phyloP scores from a whole-genome alignment of 208 protist species.

The Leishmania amazonensis region DNA sequence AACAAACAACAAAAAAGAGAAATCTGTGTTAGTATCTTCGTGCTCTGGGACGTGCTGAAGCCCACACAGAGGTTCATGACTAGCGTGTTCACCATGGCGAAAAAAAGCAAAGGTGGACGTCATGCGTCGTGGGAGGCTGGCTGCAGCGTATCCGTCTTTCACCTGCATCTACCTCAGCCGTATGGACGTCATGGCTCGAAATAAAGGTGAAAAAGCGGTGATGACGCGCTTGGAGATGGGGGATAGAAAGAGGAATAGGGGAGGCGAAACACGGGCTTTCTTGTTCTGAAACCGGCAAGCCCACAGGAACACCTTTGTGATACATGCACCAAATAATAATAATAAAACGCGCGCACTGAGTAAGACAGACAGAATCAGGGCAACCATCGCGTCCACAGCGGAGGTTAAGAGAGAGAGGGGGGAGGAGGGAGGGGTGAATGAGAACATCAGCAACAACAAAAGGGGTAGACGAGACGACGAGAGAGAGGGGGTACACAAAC shows the following conservation, averaged over 20 bases:
- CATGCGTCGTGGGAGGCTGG: not conserved
- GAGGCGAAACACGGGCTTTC: not conserved
- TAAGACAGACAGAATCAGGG: not conserved
- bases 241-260: not conserved
- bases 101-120: not conserved
- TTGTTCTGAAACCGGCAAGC: not conserved
- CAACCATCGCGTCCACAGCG: not conserved
- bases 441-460: not conserved
- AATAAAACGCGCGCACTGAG: not conserved
- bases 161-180: not conserved
- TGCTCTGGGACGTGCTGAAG: not conserved
- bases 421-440: not conserved
- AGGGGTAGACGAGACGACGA: not conserved
- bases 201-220: not conserved
- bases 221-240: not conserved
- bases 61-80: not conserved
- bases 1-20: not conserved
- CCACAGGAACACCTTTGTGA: not conserved
- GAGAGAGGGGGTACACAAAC: not conserved
- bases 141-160: not conserved
- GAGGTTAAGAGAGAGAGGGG: not conserved
- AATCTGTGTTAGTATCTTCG: not conserved
- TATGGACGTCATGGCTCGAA: not conserved
- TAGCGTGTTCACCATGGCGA: not conserved
- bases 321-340: not conserved